A percentile compares a stretch with the other conserved stretches of the same genome.
Evolutionary conservation across 805 yeast species (phyloP).

Genomic region (Ogataea sp.): DNA sequence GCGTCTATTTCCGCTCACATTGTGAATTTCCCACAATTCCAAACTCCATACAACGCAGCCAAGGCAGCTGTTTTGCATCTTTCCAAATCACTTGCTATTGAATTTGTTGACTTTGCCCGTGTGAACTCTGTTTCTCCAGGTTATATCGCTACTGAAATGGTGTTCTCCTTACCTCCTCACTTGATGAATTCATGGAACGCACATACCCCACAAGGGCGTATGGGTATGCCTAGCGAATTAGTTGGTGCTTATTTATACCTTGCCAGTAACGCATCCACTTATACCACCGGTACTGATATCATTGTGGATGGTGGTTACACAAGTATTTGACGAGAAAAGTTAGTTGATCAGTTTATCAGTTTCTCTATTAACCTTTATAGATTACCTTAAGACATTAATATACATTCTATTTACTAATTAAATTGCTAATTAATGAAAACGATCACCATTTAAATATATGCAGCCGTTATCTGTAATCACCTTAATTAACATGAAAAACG

Average conservation of each 20-base stretch:
- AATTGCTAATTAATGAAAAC: too few relatives aligned
- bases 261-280: conserved; percentile 75
- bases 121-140: conserved; percentile 82
- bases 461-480: too few relatives aligned
- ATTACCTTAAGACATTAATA: too few relatives aligned
- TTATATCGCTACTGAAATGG: conserved; percentile 69
- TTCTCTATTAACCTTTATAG: too few relatives aligned
- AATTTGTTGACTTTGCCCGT: conserved; percentile 86
- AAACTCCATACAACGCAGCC: conserved; percentile 79
- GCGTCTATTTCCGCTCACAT: conserved; percentile 89
- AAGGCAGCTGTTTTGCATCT: conserved; percentile 80
- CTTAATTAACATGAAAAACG: too few relatives aligned
- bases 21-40: conserved; percentile 80
- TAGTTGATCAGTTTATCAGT: too few relatives aligned
- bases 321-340: too few relatives aligned
- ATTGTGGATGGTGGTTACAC: conserved; percentile 78
- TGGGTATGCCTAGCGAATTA: conserved; percentile 65
- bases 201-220: conserved; percentile 62
- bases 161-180: conserved; percentile 37
- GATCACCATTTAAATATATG: too few relatives aligned
- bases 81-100: conserved; percentile 72
- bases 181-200: conserved; percentile 41
- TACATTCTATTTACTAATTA: too few relatives aligned
- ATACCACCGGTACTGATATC: conserved; percentile 72
- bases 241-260: conserved; percentile 74